Conservation (phyloP, 805 yeast species). For the Lipomyces chichibuensis region DNA sequence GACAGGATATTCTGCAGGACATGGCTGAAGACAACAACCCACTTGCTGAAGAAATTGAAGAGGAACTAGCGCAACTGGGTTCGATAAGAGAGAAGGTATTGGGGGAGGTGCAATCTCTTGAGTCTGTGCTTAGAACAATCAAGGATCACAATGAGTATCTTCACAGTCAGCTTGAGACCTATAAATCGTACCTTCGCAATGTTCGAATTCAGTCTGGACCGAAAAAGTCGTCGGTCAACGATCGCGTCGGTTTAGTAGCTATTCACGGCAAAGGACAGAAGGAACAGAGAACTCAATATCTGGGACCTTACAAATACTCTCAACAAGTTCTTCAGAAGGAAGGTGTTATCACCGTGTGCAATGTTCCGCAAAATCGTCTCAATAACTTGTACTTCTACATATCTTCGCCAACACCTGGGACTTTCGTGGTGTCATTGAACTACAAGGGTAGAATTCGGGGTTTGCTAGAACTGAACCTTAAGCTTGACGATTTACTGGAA, state of each 20-base stretch:
- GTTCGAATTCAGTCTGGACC: constrained; percentile 44
- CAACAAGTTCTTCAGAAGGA: constrained; percentile 40
- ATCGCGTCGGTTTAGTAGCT: constrained; percentile 24
- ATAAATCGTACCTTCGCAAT: constrained; percentile 44
- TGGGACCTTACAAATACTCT: constrained; percentile 38
- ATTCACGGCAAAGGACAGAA: constrained; percentile 19
- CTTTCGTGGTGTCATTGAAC: constrained; percentile 42
- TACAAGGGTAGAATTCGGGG: constrained; percentile 43
- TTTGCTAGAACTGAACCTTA: constrained; percentile 41
- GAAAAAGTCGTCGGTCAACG: constrained; percentile 36
- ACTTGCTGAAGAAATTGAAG: constrained; percentile 43
- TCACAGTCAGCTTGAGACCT: constrained; percentile 44
- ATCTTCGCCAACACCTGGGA: constrained; percentile 42
- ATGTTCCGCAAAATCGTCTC: constrained; percentile 38
- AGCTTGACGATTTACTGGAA: constrained; percentile 45
- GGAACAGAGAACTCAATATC: constrained; percentile 27
- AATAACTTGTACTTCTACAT: constrained; percentile 39
- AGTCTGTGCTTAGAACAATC: constrained; percentile 42
- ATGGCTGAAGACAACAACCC: constrained; percentile 25
- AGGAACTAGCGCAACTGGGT: constrained; percentile 45
- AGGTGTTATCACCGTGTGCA: constrained; percentile 39
- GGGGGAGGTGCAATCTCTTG: constrained; percentile 42
- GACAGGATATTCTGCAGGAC: constrained; percentile 17
- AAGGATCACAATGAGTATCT: constrained; percentile 46
- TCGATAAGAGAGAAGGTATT: constrained; percentile 42